These are phyloP conservation scores for Hanseniaspora singularis DNA, from an alignment of 805 yeast genomes.

Conservation along the genomic window DNA sequence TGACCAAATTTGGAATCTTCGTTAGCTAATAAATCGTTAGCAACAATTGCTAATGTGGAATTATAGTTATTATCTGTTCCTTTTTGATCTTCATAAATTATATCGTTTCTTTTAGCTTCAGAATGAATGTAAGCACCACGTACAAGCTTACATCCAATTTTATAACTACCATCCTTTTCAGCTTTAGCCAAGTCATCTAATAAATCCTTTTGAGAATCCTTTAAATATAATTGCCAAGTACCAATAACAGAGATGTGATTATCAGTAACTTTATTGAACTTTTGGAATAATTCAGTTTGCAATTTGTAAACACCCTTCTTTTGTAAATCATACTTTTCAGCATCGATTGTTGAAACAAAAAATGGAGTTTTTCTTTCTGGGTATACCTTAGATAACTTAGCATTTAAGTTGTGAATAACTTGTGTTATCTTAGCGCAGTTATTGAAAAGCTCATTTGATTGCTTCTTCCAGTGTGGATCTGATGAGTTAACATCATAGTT, in stretches of 20 bases:
- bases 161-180: conserved; percentile 39
- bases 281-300: conserved; percentile 67
- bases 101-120: conserved; percentile 54
- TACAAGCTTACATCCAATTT: conserved; percentile 77
- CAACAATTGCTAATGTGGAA: conserved; percentile 49
- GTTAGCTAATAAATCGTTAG: conserved; percentile 43
- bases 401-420: conserved; percentile 43
- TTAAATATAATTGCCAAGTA: conserved; percentile 83
- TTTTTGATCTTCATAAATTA: conserved; percentile 62
- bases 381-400: conserved; percentile 35
- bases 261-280: conserved; percentile 49
- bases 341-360: conserved; percentile 72
- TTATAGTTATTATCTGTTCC: conserved; percentile 75
- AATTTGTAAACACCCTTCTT: conserved; percentile 73
- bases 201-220: conserved; percentile 53
- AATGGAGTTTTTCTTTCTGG: conserved; percentile 63
- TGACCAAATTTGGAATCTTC: conserved; percentile 50
- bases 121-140: conserved; percentile 94
- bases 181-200: conserved; percentile 57
- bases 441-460: conserved; percentile 39
- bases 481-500: conserved; percentile 34
- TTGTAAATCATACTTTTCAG: conserved; percentile 81
- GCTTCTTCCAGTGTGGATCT: conserved; percentile 39
- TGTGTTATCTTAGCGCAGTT: conserved; percentile 56
- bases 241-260: conserved; percentile 64